phyloP scores from a whole-genome alignment of 1,139 yeast genomes.

The Blastobotrys arbuscula region DNA sequence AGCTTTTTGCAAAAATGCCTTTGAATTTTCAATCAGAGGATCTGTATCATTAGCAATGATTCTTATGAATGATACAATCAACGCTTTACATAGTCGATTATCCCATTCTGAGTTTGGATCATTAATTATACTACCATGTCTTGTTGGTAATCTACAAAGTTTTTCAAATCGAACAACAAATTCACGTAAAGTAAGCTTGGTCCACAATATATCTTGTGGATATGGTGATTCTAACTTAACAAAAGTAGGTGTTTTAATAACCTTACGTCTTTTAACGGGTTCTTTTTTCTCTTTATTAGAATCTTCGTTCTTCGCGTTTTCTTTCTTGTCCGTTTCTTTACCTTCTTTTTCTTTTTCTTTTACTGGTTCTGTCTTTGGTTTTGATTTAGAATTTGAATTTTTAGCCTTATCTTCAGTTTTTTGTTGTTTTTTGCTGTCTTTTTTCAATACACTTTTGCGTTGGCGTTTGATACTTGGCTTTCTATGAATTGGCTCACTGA shows the following conservation, averaged over 20 bases:
- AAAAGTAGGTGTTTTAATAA: slow-evolving; percentile 26
- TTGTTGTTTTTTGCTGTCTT: background rate
- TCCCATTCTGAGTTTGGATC: slow-evolving; percentile 36
- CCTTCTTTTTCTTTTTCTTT: background rate
- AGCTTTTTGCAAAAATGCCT: slow-evolving; percentile 25
- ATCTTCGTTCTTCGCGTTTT: slow-evolving; percentile 4
- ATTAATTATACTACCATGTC: slow-evolving; percentile 32
- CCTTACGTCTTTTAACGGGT: slow-evolving; percentile 3
- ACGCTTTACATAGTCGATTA: slow-evolving; percentile 34
- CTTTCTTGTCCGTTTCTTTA: background rate
- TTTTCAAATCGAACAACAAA: slow-evolving; percentile 28
- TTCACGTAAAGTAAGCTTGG: slow-evolving; percentile 26
- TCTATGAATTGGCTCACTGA: slow-evolving; percentile 19
- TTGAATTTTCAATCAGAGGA: slow-evolving; percentile 25
- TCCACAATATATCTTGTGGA: slow-evolving; percentile 27
- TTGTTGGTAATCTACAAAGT: slow-evolving; percentile 32
- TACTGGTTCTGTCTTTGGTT: background rate
- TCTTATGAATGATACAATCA: slow-evolving; percentile 29
- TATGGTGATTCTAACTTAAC: slow-evolving; percentile 20
- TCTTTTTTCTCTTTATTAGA: slow-evolving; percentile 2
- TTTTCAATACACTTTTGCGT: slow-evolving; percentile 11
- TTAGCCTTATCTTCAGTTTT: background rate
- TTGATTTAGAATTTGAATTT: background rate
- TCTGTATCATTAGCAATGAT: slow-evolving; percentile 31
- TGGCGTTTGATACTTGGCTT: slow-evolving; percentile 7